Evolutionary conservation across 352 stramenopile genomes (phyloP).

Genomic region (Peronospora destructor): DNA sequence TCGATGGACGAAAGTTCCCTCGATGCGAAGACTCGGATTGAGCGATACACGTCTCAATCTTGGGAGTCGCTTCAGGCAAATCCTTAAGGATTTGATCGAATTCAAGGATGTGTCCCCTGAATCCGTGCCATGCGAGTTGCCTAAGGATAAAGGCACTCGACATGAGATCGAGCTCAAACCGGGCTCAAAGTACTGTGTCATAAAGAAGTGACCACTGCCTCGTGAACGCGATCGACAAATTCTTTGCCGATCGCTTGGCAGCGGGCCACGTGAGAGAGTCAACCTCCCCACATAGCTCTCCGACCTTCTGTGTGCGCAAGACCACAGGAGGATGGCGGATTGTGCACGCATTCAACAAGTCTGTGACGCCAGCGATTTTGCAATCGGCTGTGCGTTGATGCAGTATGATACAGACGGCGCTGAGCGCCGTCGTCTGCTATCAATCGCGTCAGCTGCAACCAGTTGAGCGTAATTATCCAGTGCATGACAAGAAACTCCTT

Average conservation of each 20-base stretch:
- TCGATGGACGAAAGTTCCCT: not conserved
- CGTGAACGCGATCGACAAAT: not conserved
- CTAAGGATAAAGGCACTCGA: not conserved
- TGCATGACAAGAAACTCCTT: not conserved
- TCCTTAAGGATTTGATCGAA: conserved; percentile 1
- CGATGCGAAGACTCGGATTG: not conserved
- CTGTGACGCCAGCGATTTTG: not conserved
- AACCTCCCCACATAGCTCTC: not conserved
- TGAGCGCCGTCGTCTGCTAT: not conserved
- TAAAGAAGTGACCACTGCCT: not conserved
- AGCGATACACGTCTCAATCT: not conserved
- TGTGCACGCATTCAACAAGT: not conserved
- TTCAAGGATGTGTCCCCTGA: not conserved
- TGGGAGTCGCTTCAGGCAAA: not conserved
- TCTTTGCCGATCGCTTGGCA: not conserved
- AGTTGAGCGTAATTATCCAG: not conserved
- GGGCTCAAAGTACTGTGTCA: not conserved
- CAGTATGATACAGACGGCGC: not conserved
- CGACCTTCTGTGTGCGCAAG: not conserved
- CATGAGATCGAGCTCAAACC: not conserved
- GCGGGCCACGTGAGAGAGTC: not conserved
- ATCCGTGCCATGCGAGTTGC: not conserved
- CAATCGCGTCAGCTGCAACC: conserved; percentile 1
- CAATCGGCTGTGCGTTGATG: not conserved
- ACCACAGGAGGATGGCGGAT: not conserved